phyloP scores from a whole-genome alignment of 495 filamentous ascomycete species.

The Schizothecium vesticola region DNA sequence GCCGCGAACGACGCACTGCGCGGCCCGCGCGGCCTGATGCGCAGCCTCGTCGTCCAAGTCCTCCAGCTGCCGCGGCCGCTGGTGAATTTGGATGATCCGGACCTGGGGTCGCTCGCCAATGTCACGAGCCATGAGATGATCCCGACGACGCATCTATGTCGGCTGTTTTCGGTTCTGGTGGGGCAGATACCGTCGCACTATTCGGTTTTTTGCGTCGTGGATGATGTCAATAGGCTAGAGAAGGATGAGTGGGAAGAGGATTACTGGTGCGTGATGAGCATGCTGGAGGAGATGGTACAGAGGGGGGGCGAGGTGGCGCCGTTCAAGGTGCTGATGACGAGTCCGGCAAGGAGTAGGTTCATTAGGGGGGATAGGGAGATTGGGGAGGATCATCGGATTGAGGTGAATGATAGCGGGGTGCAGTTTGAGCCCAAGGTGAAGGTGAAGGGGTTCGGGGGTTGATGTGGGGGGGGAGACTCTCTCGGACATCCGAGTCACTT shows the following conservation, averaged over 20 bases:
- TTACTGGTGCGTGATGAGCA: not conserved
- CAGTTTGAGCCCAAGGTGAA: not conserved
- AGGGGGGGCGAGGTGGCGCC: not conserved
- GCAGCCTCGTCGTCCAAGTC: constrained; percentile 8
- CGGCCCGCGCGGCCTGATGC: constrained; percentile 10
- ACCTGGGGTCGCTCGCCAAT: constrained; percentile 1
- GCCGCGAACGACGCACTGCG: constrained; percentile 2
- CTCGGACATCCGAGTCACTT: too few species aligned
- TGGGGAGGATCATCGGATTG: not conserved
- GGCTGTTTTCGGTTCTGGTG: constrained; percentile 2
- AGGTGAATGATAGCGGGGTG: not conserved
- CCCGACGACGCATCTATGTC: constrained; percentile 1
- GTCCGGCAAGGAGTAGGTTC: constrained; percentile 10
- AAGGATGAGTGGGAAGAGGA: constrained; percentile 7
- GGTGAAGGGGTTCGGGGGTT: not conserved
- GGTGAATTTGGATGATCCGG: constrained; percentile 3
- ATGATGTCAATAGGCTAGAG: constrained; percentile 8
- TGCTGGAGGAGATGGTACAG: not conserved
- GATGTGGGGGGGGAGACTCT: not conserved
- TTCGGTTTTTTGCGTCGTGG: constrained; percentile 11
- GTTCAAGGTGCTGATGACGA: constrained; percentile 16
- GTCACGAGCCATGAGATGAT: not conserved
- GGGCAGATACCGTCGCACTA: constrained; percentile 2
- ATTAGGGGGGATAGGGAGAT: not conserved
- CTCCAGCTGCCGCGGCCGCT: not conserved